Evolutionary conservation across 2,329 filamentous ascomycete genomes (phyloP).

Genomic region (Trichoderma asperellum): DNA sequence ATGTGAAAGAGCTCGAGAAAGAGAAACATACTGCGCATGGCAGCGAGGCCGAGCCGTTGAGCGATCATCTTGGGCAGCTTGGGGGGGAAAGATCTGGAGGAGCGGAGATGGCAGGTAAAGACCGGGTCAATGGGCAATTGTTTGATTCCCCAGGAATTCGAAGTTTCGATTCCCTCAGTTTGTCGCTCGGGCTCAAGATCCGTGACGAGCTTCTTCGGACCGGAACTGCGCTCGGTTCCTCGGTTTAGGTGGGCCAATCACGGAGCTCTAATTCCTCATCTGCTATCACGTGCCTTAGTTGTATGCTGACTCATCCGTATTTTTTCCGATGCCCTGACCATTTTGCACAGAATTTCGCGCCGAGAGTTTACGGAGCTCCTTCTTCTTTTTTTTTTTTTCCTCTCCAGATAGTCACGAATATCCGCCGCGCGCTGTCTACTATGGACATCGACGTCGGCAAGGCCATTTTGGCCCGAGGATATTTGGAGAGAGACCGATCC

Average conservation of each 20-base stretch:
- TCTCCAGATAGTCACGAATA: constrained; percentile 57
- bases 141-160: background rate
- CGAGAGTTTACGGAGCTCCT: background rate
- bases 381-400: constrained; percentile 35
- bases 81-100: background rate
- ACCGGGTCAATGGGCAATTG: background rate
- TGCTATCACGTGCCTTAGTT: background rate
- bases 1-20: constrained; percentile 33
- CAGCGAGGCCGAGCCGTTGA: constrained; percentile 61
- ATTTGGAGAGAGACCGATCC: constrained; percentile 56
- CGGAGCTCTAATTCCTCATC: constrained; percentile 43
- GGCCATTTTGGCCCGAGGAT: constrained; percentile 44
- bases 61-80: constrained; percentile 53
- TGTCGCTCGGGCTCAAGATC: constrained; percentile 30
- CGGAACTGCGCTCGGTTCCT: constrained; percentile 45
- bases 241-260: constrained; percentile 50
- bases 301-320: constrained; percentile 13
- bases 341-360: constrained; percentile 10
- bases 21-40: constrained; percentile 60
- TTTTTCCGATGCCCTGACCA: background rate
- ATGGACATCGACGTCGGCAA: constrained; percentile 42
- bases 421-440: constrained; percentile 43
- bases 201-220: constrained; percentile 32
- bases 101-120: background rate
- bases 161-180: background rate